Evolutionary conservation across 1,284 basidiomycete genomes (phyloP), one percentile per base, ranked within the genome.

Genomic region (Omphalotus olearius): DNA sequence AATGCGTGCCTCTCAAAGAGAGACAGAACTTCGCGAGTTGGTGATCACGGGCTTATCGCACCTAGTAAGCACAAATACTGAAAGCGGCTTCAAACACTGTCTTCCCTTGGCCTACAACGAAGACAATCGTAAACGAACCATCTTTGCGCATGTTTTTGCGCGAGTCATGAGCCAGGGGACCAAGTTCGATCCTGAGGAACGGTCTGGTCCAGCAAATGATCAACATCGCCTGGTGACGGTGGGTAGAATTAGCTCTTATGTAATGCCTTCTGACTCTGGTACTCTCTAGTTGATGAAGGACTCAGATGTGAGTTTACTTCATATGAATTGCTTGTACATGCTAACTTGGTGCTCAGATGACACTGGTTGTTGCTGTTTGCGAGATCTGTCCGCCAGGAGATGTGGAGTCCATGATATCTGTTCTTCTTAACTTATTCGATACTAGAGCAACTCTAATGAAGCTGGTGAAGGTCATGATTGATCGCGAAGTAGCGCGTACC

Each of bases 61-160:
- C 57, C 73, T 96, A 5, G 82, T 96, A 51, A 83, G 81, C 23
- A 82, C 91, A 16, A 97, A 96, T 63, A 87, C 91, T 28, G 91
- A 96, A 61, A 88, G 83, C 57, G 93, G 92, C 11, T 82, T 96
- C 60, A 93, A 94, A 66, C 91, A 93, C 65, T 93, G 89, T 62
- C 78, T 96, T 25, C 72, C 83, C 1, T 70, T 91, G 51, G 91
- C 88, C 2, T 94, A 93, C 60, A 86, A 92, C 60, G 70, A 76
- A 25, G 88, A 95, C 62, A 73, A 78, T 14, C 70, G 80, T 25
- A 86, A 89, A 61, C 82, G 92, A 35, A 77, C 82, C 2, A 91
- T 93, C 20, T 96, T 95, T 63, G 85, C 92, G 49, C 85, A 89
- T 62, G 85, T 94, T n/a, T 91, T 95, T 67, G 84, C 90, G 44